A percentile compares a stretch with the other conserved stretches of the same genome.
phyloP scores from a whole-genome alignment of 805 yeast genomes.

The Saturnispora serradocipensis region DNA sequence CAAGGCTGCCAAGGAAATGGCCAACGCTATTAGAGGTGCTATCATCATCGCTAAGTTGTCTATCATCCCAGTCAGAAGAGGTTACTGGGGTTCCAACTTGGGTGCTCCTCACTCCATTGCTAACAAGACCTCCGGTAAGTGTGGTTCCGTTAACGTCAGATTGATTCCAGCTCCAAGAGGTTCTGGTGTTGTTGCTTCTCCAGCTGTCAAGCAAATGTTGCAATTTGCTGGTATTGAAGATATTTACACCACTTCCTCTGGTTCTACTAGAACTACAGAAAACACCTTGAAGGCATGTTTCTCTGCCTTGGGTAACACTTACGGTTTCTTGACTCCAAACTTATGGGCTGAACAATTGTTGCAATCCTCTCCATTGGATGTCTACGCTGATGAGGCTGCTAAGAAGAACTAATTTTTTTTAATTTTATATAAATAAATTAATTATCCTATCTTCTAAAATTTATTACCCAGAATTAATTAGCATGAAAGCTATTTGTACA shows the following conservation, averaged over 20 bases:
- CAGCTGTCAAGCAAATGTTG: slow-evolving; percentile 97
- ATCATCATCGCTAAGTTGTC: slow-evolving; percentile 98
- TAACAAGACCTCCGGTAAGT: slow-evolving; percentile 97
- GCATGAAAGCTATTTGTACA: not conserved
- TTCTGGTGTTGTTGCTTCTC: slow-evolving; percentile 99
- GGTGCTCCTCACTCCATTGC: slow-evolving; percentile 99
- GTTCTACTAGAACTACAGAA: slow-evolving; percentile 99
- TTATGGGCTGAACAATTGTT: slow-evolving; percentile 86
- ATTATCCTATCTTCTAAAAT: not conserved
- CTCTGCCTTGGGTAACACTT: slow-evolving; percentile 99
- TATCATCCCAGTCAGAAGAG: slow-evolving; percentile 99
- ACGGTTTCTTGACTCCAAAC: slow-evolving; percentile 99
- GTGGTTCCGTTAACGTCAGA: slow-evolving; percentile 99
- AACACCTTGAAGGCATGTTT: slow-evolving; percentile 99
- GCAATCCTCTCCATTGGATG: slow-evolving; percentile 89
- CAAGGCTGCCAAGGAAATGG: slow-evolving; percentile 99
- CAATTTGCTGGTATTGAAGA: slow-evolving; percentile 99
- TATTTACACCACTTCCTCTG: slow-evolving; percentile 97
- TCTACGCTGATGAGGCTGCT: slow-evolving; percentile 79
- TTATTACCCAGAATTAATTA: not conserved
- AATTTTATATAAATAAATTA: too few relatives aligned
- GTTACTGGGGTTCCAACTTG: slow-evolving; percentile 99
- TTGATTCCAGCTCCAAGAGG: slow-evolving; percentile 99
- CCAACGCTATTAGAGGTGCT: slow-evolving; percentile 99
- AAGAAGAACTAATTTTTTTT: slow-evolving; percentile 53